Evolutionary conservation across 148 eudicot species (phyloP).

Genomic region (Cornus kousa): DNA sequence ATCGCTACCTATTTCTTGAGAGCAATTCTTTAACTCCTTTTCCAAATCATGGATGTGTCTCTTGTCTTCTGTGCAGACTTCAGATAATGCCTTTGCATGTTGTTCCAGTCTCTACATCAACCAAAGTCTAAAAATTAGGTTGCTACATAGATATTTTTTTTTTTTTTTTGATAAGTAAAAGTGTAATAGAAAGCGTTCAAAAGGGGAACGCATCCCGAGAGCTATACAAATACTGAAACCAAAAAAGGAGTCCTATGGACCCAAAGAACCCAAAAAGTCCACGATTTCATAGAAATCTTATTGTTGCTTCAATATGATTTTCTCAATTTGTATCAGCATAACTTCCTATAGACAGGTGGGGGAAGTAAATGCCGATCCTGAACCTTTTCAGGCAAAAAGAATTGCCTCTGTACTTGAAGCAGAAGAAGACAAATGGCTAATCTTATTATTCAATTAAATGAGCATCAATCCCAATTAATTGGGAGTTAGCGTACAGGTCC

Average conservation of each 20-base stretch:
- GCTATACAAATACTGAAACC: no score
- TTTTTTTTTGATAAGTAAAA: no score
- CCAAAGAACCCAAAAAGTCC: no score
- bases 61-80: slow-evolving; percentile 52
- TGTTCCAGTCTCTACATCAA: slow-evolving; percentile 51
- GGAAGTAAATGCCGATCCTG: no score
- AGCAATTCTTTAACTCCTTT: slow-evolving; percentile 55
- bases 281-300: background rate
- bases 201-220: no score
- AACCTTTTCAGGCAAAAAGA: no score
- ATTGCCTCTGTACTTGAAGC: background rate
- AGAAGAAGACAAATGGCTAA: background rate
- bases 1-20: slow-evolving; percentile 61
- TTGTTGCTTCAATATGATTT: background rate
- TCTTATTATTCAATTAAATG: no score
- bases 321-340: background rate
- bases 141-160: no score
- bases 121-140: background rate
- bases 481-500: no score
- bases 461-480: no score
- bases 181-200: no score
- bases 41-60: slow-evolving; percentile 48
- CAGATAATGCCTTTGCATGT: slow-evolving; percentile 54
- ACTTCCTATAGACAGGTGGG: background rate
- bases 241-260: no score